Percentiles rank a stretch among this genome's conserved stretches.
phyloP scores from a whole-genome alignment of 1,284 basidiomycete genomes.

The Nidula niveotomentosa region DNA sequence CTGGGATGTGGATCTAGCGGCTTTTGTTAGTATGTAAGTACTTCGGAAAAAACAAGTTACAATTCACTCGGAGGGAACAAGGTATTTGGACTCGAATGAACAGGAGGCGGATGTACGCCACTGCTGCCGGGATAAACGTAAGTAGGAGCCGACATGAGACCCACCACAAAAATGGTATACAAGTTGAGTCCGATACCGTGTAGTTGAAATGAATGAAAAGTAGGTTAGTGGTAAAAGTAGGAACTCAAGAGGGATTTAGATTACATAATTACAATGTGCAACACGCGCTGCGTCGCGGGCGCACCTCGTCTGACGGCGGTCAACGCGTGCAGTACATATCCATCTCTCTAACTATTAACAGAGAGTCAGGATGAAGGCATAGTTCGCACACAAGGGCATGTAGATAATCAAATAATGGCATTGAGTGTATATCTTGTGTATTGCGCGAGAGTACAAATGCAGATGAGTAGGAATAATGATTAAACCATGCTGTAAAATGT shows the following conservation, averaged over 20 bases:
- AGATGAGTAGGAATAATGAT: slow-evolving; percentile 1
- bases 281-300: too few relatives aligned
- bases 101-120: too few relatives aligned
- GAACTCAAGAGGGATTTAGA: not conserved
- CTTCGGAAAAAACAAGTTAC: too few relatives aligned
- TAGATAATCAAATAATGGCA: slow-evolving; percentile 4
- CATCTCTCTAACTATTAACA: too few relatives aligned
- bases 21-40: too few relatives aligned
- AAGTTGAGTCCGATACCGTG: too few relatives aligned
- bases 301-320: too few relatives aligned
- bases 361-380: not conserved
- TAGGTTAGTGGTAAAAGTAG: not conserved
- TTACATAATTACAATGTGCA: too few relatives aligned
- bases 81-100: too few relatives aligned
- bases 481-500: not conserved
- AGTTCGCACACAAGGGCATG: not conserved
- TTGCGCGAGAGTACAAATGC: not conserved
- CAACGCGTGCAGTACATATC: too few relatives aligned
- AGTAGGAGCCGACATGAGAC: not conserved
- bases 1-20: not conserved
- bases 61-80: too few relatives aligned
- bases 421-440: slow-evolving; percentile 4
- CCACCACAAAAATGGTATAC: not conserved
- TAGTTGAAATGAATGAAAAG: not conserved
- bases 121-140: not conserved